These are phyloP conservation scores for Closterium sp. DNA, from an alignment of 139 green algal species.

Conservation along the genomic window DNA sequence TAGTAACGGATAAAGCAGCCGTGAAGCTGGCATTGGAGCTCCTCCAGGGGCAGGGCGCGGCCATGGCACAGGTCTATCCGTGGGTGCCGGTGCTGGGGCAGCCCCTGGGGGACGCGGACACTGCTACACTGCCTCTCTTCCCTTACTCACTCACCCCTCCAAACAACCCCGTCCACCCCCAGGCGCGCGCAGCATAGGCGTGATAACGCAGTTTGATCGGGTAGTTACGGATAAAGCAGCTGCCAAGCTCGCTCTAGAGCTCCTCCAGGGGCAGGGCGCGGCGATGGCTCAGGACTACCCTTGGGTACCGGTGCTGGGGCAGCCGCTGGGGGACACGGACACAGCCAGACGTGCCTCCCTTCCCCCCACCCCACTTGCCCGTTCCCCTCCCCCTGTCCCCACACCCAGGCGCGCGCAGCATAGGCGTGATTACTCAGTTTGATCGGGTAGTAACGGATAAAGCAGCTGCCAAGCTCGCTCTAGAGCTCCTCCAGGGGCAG, in stretches of 20 bases:
- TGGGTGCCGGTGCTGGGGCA: slow-evolving; percentile 30
- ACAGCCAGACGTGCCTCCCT: not conserved
- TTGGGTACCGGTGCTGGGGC: slow-evolving; percentile 25
- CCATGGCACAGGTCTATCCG: too few species aligned
- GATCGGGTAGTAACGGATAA: not conserved
- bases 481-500: slow-evolving; percentile 12
- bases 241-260: not conserved
- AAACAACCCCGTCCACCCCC: not conserved
- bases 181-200: slow-evolving; percentile 21
- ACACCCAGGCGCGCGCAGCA: too few species aligned
- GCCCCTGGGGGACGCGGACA: not conserved
- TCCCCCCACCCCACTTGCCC: too few species aligned
- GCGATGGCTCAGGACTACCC: too few species aligned
- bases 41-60: too few species aligned
- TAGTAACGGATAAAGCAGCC: too few species aligned
- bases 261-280: slow-evolving; percentile 11
- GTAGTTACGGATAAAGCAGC: not conserved
- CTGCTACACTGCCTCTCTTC: not conserved
- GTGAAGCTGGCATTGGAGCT: too few species aligned
- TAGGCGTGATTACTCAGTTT: too few species aligned
- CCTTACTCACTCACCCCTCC: not conserved
- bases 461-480: not conserved
- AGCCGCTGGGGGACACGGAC: not conserved
- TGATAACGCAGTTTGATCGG: slow-evolving; percentile 33
- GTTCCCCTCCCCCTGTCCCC: too few species aligned